Evolutionary conservation across 192 early-diverging fungal species (phyloP).

Genomic region (Coemansia erecta): DNA sequence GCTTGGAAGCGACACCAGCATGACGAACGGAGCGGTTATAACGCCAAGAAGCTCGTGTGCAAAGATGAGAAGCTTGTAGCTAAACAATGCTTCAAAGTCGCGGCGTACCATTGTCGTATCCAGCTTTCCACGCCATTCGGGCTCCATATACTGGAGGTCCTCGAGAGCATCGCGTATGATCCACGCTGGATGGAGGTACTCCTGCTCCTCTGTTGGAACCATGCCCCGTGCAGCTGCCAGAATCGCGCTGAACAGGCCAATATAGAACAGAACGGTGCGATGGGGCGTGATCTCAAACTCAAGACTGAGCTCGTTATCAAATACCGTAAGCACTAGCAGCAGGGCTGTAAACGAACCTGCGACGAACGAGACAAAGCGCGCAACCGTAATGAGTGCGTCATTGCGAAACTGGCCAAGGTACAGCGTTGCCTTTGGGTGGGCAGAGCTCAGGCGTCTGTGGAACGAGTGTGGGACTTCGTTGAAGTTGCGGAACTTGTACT

Average conservation of each 20-base stretch:
- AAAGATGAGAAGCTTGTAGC: slow-evolving; percentile 76
- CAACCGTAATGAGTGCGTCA: slow-evolving; percentile 71
- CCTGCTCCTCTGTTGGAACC: slow-evolving; percentile 75
- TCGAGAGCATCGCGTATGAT: slow-evolving; percentile 76
- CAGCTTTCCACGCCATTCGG: slow-evolving; percentile 75
- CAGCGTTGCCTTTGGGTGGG: slow-evolving; percentile 69
- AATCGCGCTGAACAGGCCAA: slow-evolving; percentile 82
- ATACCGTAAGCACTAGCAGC: slow-evolving; percentile 73
- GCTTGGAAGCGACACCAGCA: slow-evolving; percentile 73
- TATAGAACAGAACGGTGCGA: slow-evolving; percentile 90
- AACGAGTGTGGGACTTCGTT: slow-evolving; percentile 96
- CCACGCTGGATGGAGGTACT: slow-evolving; percentile 78
- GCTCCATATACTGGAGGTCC: slow-evolving; percentile 88
- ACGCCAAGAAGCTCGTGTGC: slow-evolving; percentile 79
- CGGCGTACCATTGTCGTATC: slow-evolving; percentile 83
- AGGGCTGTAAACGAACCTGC: slow-evolving; percentile 86
- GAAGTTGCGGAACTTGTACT: slow-evolving; percentile 95
- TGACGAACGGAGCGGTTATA: slow-evolving; percentile 77
- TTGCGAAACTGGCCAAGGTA: slow-evolving; percentile 93
- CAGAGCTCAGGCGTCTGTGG: slow-evolving; percentile 67
- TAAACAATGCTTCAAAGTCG: slow-evolving; percentile 77
- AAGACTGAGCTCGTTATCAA: slow-evolving; percentile 84
- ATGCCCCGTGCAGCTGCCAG: slow-evolving; percentile 77
- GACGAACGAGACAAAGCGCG: slow-evolving; percentile 87
- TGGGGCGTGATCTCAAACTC: slow-evolving; percentile 90